These are phyloP conservation scores for California macrophylla DNA, from an alignment of 441 rosid genomes.

Conservation along the genomic window DNA sequence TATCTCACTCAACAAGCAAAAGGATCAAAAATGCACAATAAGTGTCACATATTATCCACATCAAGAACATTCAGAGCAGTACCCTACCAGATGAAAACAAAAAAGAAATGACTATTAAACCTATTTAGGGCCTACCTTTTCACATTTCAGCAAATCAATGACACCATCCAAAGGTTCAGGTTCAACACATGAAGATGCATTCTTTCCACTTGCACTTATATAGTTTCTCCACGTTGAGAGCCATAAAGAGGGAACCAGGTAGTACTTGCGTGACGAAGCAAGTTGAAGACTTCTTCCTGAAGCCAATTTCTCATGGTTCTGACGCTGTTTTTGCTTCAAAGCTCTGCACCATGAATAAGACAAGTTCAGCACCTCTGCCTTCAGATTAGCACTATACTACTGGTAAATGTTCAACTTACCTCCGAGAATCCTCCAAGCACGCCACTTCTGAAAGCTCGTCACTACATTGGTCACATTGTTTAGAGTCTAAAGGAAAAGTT, in stretches of 20 bases:
- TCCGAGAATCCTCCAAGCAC: conserved; percentile 68
- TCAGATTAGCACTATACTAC: conserved; percentile 9
- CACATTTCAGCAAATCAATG: conserved; percentile 62
- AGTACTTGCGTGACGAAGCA: conserved; percentile 47
- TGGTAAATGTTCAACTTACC: conserved; percentile 36
- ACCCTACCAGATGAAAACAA: conserved; percentile 8
- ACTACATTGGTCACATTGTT: conserved; percentile 62
- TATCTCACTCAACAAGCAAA: neutral
- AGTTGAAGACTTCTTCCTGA: conserved; percentile 54
- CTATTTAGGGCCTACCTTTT: conserved; percentile 46
- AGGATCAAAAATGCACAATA: neutral
- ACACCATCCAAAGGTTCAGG: conserved; percentile 64
- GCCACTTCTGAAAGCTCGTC: conserved; percentile 86
- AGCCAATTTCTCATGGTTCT: conserved; percentile 80
- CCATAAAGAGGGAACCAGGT: conserved; percentile 80
- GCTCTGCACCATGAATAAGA: conserved; percentile 45
- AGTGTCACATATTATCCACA: neutral
- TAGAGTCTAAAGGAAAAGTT: conserved; percentile 50
- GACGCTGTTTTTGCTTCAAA: conserved; percentile 69
- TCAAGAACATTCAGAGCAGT: conserved; percentile 2
- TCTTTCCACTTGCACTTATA: conserved; percentile 65
- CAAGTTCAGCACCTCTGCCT: conserved; percentile 26
- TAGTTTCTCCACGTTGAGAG: conserved; percentile 78
- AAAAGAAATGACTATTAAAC: conserved; percentile 1
- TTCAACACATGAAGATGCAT: conserved; percentile 42